phyloP scores from a whole-genome alignment of 768 basidiomycete genomes.

The Hypholoma sublateritium region DNA sequence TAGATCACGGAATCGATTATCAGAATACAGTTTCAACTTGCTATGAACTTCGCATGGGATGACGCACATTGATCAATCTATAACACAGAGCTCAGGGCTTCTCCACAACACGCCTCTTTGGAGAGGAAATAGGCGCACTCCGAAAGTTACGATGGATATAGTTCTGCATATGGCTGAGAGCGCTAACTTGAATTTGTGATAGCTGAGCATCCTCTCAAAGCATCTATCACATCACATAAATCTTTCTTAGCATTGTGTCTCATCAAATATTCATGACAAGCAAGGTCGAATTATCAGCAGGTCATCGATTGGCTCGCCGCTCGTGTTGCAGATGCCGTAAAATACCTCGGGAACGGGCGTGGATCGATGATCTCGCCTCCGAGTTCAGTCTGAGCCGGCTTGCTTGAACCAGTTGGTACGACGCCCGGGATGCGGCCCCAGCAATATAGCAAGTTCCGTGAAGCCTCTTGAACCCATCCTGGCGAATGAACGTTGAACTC shows the following conservation, averaged over 20 bases:
- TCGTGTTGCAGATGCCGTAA: neutral
- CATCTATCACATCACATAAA: no score
- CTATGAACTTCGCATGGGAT: neutral
- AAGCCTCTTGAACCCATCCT: no score
- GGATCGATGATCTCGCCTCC: neutral
- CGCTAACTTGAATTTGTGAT: no score
- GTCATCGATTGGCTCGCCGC: neutral
- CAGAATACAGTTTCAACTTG: neutral
- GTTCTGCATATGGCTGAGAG: no score
- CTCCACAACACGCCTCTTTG: neutral
- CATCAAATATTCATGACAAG: no score
- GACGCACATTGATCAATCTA: neutral
- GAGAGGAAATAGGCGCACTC: neutral
- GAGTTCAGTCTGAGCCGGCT: neutral
- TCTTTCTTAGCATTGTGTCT: no score
- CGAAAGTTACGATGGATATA: no score
- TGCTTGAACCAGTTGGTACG: neutral
- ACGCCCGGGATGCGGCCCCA: no score
- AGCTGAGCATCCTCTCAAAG: no score
- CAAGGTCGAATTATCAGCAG: no score
- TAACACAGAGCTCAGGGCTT: neutral
- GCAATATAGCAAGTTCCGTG: neutral
- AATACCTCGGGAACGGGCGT: neutral
- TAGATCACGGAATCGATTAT: neutral
- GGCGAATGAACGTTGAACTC: no score